Evolutionary conservation across 192 early-diverging fungal species (phyloP), one percentile per base, ranked within the genome.

Genomic region (Hyaloraphidium curvatum): DNA sequence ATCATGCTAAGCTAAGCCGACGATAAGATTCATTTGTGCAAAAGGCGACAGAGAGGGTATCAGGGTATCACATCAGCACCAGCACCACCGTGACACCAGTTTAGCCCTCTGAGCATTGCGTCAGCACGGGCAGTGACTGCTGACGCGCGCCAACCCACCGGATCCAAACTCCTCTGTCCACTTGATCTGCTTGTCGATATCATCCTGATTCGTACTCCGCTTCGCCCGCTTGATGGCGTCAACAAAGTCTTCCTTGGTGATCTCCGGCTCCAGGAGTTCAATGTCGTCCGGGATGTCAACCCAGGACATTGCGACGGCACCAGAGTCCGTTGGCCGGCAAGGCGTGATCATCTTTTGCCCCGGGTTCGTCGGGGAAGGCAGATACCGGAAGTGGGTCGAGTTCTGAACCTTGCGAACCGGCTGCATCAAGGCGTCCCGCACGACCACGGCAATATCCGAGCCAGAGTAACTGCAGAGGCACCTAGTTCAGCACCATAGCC

Each of bases 381-480:
- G 63, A 60, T 74, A 67, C 65, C 86, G 86, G 63, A 93, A 95
- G 62, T 93, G 89, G 28, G 87, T 94, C 26, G 90, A 86, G 53
- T 73, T 65, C 64, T 94, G 94, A 2, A 97, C 91, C 62, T 94
- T 96, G 27, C 91, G 77, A 31, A 97, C 81, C 5, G 91, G 94
- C 70, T 90, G 83, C 89, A 96, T 96, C 59, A 97, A 67, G 4
- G 94, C 94, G 66, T 97, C 94, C 2, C 89, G 73, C 9, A 96
- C 94, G 17, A 90, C 77, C 28, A 90, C 81, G 3, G 86, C 82
- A 54, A 97, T 88, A 78, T 97, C 91, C 3, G 91, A 97, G 16
- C 93, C 91, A 59, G 91, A 93, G 63, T 85, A 86, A 27, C 80
- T 82, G 41, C 31, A 53, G 28, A 31, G 14, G 1, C 26, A 1